Base-by-base conservation (phyloP, 345 rosid genomes). In the Pugionium cornutum region DNA sequence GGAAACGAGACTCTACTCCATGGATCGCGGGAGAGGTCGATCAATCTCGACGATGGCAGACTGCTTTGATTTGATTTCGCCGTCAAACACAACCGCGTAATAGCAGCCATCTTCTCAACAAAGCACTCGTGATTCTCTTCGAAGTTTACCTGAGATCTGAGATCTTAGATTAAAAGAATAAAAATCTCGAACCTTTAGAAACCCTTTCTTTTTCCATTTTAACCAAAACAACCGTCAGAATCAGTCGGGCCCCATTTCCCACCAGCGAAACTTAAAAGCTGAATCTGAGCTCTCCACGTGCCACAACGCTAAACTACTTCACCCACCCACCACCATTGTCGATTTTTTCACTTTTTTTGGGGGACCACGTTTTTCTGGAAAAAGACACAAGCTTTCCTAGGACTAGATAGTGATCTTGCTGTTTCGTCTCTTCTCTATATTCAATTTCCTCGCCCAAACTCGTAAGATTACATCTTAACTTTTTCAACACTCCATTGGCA, bases 21-120 rank as follows among this genome's bases (percentile, higher is more conserved):
- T 30, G 75, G 72, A 70, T 66, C 73, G 62, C 58, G 55, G 1
- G 62, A 56, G 46, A 62, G 67, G 39, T 73, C 74, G 54, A 37
- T 55, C n/a, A 48, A 44, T 48, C 45, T 28, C 37, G 32, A 18
- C 9, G 60, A 62, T 4, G 75, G 62, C 1, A 74, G 42, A 34
- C 32, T 64, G 52, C 62, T 67, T 36, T 68, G 67, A 41, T 73
- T 66, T 7, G 83, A 42, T 44, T 67, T 69, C 47, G 65, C 53
- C 3, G 79, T 63, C 34, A 57, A 65, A 47, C 75, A 77, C 48
- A 77, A 78, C 66, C 61, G 86, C 31, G 73, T 64, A 31, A 74
- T 57, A 7, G 82, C 39, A 27, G 86, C 64, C 86, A 84, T 76
- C 53, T 61, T 46, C 40, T 5, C 34, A 45, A 33, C 7, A 39